Percentiles rank a stretch among this genome's conserved stretches.
phyloP scores from a whole-genome alignment of 2,329 filamentous ascomycete species.

The Penicillium sp. region DNA sequence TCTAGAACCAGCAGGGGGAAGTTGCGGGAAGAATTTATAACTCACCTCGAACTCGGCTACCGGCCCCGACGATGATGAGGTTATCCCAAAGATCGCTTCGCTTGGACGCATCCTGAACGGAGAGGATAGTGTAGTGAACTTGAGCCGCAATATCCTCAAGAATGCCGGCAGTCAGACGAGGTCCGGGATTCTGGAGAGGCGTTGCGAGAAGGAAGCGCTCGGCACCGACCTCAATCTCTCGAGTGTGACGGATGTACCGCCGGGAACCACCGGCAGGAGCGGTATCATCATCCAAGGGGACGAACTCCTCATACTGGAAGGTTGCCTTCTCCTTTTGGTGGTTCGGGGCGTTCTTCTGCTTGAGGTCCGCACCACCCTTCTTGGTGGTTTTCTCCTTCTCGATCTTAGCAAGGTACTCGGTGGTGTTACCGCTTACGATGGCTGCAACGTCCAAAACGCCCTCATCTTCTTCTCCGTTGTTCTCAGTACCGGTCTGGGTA shows the following conservation, averaged over 20 bases:
- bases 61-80: conserved; percentile 88
- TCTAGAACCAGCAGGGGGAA: no score
- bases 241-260: conserved; percentile 54
- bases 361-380: conserved; percentile 53
- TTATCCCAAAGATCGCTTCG: conserved; percentile 89
- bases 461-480: conserved; percentile 58
- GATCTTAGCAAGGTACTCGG: conserved; percentile 62
- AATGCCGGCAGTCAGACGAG: conserved; percentile 58
- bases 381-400: conserved; percentile 63
- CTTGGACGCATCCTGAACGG: conserved; percentile 81
- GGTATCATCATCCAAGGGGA: conserved; percentile 57
- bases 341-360: conserved; percentile 58
- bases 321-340: conserved; percentile 60
- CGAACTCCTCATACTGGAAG: conserved; percentile 64
- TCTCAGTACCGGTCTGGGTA: conserved; percentile 57
- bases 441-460: conserved; percentile 66
- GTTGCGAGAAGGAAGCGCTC: conserved; percentile 64
- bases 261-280: conserved; percentile 50
- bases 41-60: conserved; percentile 64
- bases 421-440: conserved; percentile 66
- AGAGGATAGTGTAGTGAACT: conserved; percentile 80
- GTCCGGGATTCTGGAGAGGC: conserved; percentile 34
- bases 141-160: conserved; percentile 82
- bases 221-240: conserved; percentile 63
- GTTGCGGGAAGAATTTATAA: neutral